Conservation (phyloP, 768 basidiomycete species). For the Auricularia sp. region DNA sequence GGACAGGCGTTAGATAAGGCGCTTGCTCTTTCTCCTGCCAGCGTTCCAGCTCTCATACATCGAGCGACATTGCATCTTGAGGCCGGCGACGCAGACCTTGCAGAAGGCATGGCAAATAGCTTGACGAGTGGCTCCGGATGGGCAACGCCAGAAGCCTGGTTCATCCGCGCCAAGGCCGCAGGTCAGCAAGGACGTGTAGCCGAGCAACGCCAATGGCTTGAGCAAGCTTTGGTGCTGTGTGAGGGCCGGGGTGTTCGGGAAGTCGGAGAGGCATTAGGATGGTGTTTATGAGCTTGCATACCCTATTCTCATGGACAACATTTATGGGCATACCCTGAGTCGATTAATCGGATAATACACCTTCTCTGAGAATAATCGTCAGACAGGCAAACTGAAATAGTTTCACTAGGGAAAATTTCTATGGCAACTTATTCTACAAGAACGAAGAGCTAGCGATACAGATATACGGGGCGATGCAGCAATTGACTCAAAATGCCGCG, state of each 20-base stretch:
- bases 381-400: background rate
- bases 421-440: background rate
- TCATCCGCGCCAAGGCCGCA: conserved; percentile 75
- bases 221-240: conserved; percentile 53
- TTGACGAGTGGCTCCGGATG: conserved; percentile 74
- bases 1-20: conserved; percentile 78
- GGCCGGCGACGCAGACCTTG: conserved; percentile 58
- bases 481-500: background rate
- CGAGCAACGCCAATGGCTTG: conserved; percentile 65
- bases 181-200: conserved; percentile 63
- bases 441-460: background rate
- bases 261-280: conserved; percentile 51
- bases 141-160: conserved; percentile 95
- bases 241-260: conserved; percentile 59
- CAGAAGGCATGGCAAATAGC: conserved; percentile 69
- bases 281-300: conserved; percentile 37
- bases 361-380: background rate
- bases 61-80: conserved; percentile 66
- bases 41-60: conserved; percentile 69
- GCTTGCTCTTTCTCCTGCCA: conserved; percentile 73
- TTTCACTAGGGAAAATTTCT: background rate
- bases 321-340: background rate
- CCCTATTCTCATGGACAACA: background rate
- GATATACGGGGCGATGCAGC: background rate
- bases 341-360: background rate